Evolutionary conservation across 352 stramenopile genomes (phyloP).

Genomic region (Phytophthora cryptogea): DNA sequence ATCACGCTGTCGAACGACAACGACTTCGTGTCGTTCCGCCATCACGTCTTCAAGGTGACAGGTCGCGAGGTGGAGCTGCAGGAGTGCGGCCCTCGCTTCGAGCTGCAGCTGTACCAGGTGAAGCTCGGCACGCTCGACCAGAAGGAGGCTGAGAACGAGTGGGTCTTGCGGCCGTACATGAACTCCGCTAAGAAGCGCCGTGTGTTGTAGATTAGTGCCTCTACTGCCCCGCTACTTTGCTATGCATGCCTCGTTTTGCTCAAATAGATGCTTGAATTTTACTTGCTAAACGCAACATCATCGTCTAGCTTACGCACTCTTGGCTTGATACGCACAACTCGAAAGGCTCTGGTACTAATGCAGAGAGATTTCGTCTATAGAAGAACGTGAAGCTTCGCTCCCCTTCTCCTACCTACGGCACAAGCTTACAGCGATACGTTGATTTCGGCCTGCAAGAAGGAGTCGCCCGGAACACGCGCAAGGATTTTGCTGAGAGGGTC

Average conservation of each 20-base stretch:
- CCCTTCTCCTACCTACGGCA: conserved; percentile 14
- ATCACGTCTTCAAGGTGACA: conserved; percentile 98
- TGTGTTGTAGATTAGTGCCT: conserved; percentile 66
- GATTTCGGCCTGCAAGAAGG: conserved; percentile 89
- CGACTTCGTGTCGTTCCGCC: conserved; percentile 99
- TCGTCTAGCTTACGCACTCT: neutral
- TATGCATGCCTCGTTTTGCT: conserved; percentile 19
- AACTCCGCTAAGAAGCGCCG: conserved; percentile 99
- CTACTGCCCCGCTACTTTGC: conserved; percentile 2
- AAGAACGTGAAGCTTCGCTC: neutral
- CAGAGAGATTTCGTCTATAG: conserved; percentile 13
- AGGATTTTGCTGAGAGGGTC: conserved; percentile 88
- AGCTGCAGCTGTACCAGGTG: conserved; percentile 98
- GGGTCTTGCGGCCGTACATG: conserved; percentile 99
- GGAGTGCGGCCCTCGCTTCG: conserved; percentile 97
- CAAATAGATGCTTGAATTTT: conserved; percentile 47
- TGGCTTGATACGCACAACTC: conserved; percentile 1
- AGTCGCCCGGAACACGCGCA: conserved; percentile 82
- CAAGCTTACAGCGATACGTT: conserved; percentile 79
- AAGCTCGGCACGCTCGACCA: conserved; percentile 98
- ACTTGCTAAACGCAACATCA: conserved; percentile 12
- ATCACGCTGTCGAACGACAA: conserved; percentile 98
- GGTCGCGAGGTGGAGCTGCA: conserved; percentile 93
- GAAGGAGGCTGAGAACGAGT: conserved; percentile 99
- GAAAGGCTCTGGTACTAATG: conserved; percentile 6